A percentile compares a stretch with the other conserved stretches of the same genome.
Evolutionary conservation across 2,329 filamentous ascomycete species (phyloP).

Genomic region (Colletotrichum orchidophilum): DNA sequence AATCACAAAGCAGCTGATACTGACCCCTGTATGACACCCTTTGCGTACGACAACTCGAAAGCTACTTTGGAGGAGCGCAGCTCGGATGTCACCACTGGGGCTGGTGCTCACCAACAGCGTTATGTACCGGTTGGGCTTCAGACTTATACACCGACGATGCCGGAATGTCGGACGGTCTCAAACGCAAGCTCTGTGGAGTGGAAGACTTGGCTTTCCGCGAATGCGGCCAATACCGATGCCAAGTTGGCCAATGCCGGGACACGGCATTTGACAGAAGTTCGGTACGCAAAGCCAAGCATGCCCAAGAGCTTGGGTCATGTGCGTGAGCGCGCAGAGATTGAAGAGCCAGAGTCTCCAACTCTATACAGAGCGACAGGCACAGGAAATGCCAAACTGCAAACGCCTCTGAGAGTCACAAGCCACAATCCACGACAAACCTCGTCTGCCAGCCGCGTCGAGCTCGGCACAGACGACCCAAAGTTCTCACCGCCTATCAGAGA

Average conservation of each 20-base stretch:
- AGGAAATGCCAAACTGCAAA: not conserved
- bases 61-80: not conserved
- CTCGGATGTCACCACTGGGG: not conserved
- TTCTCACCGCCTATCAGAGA: not conserved
- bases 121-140: not conserved
- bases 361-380: slow-evolving; percentile 15
- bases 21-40: not conserved
- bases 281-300: slow-evolving; percentile 36
- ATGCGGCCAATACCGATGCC: slow-evolving; percentile 51
- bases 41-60: not conserved
- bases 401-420: slow-evolving; percentile 10
- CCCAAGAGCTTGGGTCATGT: slow-evolving; percentile 49
- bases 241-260: not conserved
- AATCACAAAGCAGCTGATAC: not conserved
- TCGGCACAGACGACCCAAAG: not conserved
- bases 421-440: slow-evolving; percentile 16
- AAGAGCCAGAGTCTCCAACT: slow-evolving; percentile 44
- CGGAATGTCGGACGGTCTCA: slow-evolving; percentile 48
- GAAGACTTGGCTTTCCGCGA: slow-evolving; percentile 64
- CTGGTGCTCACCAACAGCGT: not conserved
- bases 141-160: slow-evolving; percentile 38
- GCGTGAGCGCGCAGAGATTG: slow-evolving; percentile 61
- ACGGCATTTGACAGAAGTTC: slow-evolving; percentile 11
- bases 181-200: slow-evolving; percentile 61
- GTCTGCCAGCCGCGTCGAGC: slow-evolving; percentile 17